phyloP scores from a whole-genome alignment of 2,329 filamentous ascomycete species.

The Lachnellula willkommii region DNA sequence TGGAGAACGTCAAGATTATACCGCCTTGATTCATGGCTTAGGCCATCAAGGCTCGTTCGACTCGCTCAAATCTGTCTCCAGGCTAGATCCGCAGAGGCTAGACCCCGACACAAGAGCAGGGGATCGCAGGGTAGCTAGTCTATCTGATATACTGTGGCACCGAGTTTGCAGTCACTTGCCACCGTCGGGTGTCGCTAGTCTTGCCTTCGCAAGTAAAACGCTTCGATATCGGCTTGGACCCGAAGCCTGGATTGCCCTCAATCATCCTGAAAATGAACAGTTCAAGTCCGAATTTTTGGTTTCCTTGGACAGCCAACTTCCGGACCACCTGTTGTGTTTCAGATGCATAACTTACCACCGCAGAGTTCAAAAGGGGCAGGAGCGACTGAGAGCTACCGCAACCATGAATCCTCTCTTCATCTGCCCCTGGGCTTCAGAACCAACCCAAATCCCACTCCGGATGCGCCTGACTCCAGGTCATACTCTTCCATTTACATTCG shows the following conservation, averaged over 20 bases:
- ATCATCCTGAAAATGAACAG: conserved; percentile 38
- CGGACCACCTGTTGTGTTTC: conserved; percentile 54
- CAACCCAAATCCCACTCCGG: conserved; percentile 42
- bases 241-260: conserved; percentile 36
- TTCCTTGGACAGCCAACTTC: conserved; percentile 45
- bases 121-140: conserved; percentile 40
- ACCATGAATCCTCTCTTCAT: conserved; percentile 51
- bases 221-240: conserved; percentile 40
- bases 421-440: conserved; percentile 49
- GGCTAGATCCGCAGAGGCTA: not conserved
- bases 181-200: conserved; percentile 42
- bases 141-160: conserved; percentile 43
- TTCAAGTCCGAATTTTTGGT: conserved; percentile 47
- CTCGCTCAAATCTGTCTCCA: conserved; percentile 14
- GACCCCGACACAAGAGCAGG: conserved; percentile 22
- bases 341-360: conserved; percentile 51
- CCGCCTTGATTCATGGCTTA: conserved; percentile 29
- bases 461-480: conserved; percentile 50
- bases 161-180: conserved; percentile 38
- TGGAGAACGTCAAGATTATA: conserved; percentile 30
- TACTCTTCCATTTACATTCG: conserved; percentile 51
- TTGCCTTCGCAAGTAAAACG: conserved; percentile 44
- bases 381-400: conserved; percentile 47
- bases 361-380: conserved; percentile 46
- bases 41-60: conserved; percentile 28